phyloP scores from a whole-genome alignment of 257 asterid species.

The Verbascum thapsus region DNA sequence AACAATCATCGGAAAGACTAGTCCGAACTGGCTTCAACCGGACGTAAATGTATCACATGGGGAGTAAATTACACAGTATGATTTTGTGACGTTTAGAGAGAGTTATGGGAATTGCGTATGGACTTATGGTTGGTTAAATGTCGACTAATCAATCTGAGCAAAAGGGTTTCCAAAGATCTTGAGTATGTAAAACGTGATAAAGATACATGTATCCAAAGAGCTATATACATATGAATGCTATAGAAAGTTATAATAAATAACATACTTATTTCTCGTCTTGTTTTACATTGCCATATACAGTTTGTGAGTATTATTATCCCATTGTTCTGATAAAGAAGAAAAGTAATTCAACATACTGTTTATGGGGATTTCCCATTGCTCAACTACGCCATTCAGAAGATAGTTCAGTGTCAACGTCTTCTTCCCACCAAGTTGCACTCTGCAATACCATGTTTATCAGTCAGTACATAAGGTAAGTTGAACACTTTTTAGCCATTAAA shows the following conservation, averaged over 20 bases:
- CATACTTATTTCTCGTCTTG: constrained; percentile 2
- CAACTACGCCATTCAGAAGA: constrained; percentile 95
- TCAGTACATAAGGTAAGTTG: constrained; percentile 16
- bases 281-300: not conserved
- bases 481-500: no score
- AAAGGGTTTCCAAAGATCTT: no score
- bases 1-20: no score
- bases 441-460: constrained; percentile 35
- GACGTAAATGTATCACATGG: no score
- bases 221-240: no score
- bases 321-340: not conserved
- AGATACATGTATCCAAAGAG: not conserved
- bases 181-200: not conserved
- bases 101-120: no score
- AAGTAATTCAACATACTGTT: not conserved
- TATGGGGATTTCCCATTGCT: constrained; percentile 23
- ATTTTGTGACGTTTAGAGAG: no score
- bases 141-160: no score
- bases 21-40: no score
- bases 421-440: constrained; percentile 98
- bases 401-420: constrained; percentile 63
- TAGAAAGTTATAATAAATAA: not conserved
- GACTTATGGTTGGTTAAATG: no score
- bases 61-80: no score
- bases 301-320: no score